Conservation (phyloP, 306 rosid genomes). For the Cicer pinnatifidum region DNA sequence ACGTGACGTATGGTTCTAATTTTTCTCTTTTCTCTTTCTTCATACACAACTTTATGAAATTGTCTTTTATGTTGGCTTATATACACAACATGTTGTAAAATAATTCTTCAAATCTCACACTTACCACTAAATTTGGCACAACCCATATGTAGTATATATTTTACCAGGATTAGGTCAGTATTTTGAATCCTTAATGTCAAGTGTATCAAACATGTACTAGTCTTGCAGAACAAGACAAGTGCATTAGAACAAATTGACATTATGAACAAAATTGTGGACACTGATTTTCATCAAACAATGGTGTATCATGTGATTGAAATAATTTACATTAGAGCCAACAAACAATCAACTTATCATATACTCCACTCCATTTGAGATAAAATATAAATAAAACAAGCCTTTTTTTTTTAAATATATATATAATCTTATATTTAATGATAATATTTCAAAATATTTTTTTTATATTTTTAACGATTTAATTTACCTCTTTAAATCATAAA, state of each 20-base stretch:
- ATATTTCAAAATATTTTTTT: no score
- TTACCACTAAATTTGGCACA: constrained; percentile 35
- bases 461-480: no score
- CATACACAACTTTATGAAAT: constrained; percentile 21
- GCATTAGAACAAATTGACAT: constrained; percentile 43
- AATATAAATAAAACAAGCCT: no score
- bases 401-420: no score
- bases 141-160: constrained; percentile 6
- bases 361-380: no score
- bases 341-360: not conserved
- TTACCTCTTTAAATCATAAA: no score
- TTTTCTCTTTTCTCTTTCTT: not conserved
- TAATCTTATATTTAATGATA: no score
- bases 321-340: constrained; percentile 38
- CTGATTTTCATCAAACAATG: constrained; percentile 28
- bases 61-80: constrained; percentile 45
- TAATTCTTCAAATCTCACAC: constrained; percentile 34
- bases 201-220: constrained; percentile 28
- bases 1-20: constrained; percentile 47
- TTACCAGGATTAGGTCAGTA: constrained; percentile 41
- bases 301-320: constrained; percentile 32
- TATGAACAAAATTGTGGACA: constrained; percentile 17
- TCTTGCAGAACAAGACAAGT: constrained; percentile 43
- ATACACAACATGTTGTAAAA: constrained; percentile 22
- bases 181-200: constrained; percentile 48